These are phyloP conservation scores for Clonostachys chloroleuca DNA, from an alignment of 2,329 filamentous ascomycete genomes.

Conservation along the genomic window DNA sequence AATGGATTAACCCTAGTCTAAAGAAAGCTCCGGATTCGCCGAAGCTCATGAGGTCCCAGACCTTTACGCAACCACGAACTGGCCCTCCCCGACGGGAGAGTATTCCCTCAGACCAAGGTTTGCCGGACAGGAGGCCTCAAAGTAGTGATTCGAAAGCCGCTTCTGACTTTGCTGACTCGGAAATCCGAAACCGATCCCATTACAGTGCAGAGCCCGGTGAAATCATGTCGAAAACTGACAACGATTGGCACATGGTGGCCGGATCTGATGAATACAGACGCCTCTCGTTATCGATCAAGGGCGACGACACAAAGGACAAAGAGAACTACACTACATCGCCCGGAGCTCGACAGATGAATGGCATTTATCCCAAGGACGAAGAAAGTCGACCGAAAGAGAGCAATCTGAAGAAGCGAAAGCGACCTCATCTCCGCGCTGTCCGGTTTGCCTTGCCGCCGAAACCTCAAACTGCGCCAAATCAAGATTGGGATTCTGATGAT, in stretches of 20 bases:
- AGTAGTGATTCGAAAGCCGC: conserved; percentile 50
- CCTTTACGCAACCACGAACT: conserved; percentile 37
- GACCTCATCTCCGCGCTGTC: conserved; percentile 21
- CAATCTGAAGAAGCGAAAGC: conserved; percentile 15
- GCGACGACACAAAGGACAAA: no score
- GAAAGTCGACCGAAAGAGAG: conserved; percentile 1
- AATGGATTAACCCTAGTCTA: conserved; percentile 53
- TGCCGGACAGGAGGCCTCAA: conserved; percentile 39
- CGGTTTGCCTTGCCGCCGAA: conserved; percentile 34
- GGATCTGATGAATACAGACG: no score
- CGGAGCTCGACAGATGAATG: not conserved
- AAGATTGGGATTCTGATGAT: conserved; percentile 45
- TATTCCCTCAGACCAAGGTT: conserved; percentile 26
- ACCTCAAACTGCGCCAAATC: conserved; percentile 14
- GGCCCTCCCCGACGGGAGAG: conserved; percentile 27
- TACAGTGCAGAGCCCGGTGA: conserved; percentile 43
- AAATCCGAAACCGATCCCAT: conserved; percentile 29
- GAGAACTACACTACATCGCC: no score
- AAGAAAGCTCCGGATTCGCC: conserved; percentile 49
- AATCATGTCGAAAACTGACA: conserved; percentile 32
- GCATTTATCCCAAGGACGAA: no score
- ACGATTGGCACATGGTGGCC: conserved; percentile 12
- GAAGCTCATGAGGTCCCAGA: conserved; percentile 44
- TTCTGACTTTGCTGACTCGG: conserved; percentile 19
- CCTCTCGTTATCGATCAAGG: no score